These are phyloP conservation scores for Rhodotorula sp. DNA, from an alignment of 1,284 basidiomycete species.

Conservation along the genomic window DNA sequence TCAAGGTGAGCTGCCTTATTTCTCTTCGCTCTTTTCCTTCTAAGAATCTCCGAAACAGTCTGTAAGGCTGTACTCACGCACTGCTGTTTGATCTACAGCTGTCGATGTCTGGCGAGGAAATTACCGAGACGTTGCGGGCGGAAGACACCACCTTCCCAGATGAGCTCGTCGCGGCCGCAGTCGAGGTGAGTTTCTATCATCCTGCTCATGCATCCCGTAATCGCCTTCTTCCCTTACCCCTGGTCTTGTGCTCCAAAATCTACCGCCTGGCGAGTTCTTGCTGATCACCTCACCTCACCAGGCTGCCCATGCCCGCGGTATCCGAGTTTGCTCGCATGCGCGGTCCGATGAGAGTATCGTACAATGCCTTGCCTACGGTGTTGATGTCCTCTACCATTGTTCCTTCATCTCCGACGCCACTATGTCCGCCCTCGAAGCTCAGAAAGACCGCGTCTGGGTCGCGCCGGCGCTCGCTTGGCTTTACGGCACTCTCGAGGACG, in stretches of 20 bases:
- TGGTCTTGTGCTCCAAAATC: no score
- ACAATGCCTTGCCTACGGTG: no score
- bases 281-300: no score
- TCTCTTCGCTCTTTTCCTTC: no score
- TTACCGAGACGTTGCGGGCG: slow-evolving; percentile 49
- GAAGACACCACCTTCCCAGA: slow-evolving; percentile 50
- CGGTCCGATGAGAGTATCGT: neutral
- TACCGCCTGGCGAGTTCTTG: no score
- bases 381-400: no score
- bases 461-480: slow-evolving; percentile 47
- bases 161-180: slow-evolving; percentile 42
- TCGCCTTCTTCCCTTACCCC: no score
- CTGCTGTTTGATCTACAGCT: no score
- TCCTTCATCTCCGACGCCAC: slow-evolving; percentile 49
- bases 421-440: slow-evolving; percentile 49
- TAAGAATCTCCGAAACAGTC: no score
- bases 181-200: neutral
- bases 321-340: slow-evolving; percentile 1
- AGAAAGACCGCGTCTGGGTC: slow-evolving; percentile 48
- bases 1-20: slow-evolving; percentile 7
- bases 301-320: neutral
- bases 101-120: slow-evolving; percentile 50
- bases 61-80: no score
- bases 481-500: slow-evolving; percentile 19
- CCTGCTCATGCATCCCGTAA: no score